Evolutionary conservation across 2,329 filamentous ascomycete genomes (phyloP).

Genomic region (Tolypocladium guangdongense): DNA sequence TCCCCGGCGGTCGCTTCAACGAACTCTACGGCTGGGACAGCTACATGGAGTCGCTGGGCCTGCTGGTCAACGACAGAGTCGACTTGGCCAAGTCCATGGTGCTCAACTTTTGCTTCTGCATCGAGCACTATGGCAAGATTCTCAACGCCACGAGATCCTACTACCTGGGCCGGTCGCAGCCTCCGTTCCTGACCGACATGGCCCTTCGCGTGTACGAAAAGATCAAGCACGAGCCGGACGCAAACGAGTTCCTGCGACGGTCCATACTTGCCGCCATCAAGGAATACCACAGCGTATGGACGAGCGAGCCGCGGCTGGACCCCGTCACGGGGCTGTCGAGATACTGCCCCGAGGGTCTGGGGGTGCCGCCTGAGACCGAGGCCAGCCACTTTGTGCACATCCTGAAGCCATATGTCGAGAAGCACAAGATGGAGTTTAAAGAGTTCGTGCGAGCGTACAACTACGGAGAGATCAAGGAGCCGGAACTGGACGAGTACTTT

Average conservation of each 20-base stretch:
- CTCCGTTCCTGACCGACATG: constrained; percentile 96
- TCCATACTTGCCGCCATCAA: constrained; percentile 90
- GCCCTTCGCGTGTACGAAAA: constrained; percentile 85
- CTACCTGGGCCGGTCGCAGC: constrained; percentile 88
- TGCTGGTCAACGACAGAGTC: constrained; percentile 74
- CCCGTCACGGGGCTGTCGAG: constrained; percentile 67
- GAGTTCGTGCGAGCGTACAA: constrained; percentile 90
- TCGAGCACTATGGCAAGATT: constrained; percentile 96
- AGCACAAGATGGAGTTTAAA: constrained; percentile 69
- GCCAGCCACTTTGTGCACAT: constrained; percentile 78
- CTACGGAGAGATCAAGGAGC: constrained; percentile 61
- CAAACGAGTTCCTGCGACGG: constrained; percentile 68
- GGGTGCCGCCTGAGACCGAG: constrained; percentile 87
- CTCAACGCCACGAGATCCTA: constrained; percentile 94
- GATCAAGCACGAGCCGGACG: constrained; percentile 75
- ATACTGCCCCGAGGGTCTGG: constrained; percentile 73
- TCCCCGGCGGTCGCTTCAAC: constrained; percentile 94
- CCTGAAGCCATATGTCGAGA: constrained; percentile 70
- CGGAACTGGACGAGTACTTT: constrained; percentile 90
- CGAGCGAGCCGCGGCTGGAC: constrained; percentile 65
- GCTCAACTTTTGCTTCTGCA: constrained; percentile 93
- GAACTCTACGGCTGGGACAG: constrained; percentile 98
- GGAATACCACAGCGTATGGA: constrained; percentile 89
- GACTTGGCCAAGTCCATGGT: constrained; percentile 93
- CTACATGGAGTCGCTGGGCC: constrained; percentile 92